A percentile compares a stretch with the other conserved stretches of the same genome.
Conservation (phyloP, 768 basidiomycete species). For the Leccinum obscurum region DNA sequence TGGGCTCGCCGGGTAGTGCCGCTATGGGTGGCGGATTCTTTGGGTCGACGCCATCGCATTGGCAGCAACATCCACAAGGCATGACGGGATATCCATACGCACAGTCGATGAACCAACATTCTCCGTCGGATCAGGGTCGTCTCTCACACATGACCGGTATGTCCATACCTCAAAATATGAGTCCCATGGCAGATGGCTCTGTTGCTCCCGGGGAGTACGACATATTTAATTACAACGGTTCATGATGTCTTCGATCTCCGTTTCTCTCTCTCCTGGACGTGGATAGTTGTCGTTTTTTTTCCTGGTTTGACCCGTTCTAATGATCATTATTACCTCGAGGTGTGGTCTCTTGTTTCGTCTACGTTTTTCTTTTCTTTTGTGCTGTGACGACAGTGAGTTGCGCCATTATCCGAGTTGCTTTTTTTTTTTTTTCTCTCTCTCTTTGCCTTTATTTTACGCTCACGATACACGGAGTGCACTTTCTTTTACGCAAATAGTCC, state of each 20-base stretch:
- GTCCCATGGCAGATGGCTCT: conserved; percentile 42
- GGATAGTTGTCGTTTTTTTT: conserved; percentile 18
- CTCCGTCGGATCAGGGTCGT: conserved; percentile 33
- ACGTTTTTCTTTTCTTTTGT: conserved; percentile 2
- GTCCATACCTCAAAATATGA: conserved; percentile 47
- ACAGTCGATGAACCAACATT: conserved; percentile 26
- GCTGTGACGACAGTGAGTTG: conserved; percentile 11
- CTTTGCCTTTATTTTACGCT: conserved; percentile 19
- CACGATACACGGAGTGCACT: conserved; percentile 12
- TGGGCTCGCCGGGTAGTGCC: conserved; percentile 40
- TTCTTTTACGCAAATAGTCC: conserved; percentile 21
- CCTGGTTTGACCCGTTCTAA: conserved; percentile 17
- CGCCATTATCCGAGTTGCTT: conserved; percentile 1
- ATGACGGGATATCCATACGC: conserved; percentile 33
- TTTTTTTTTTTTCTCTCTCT: background rate
- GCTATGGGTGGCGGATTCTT: conserved; percentile 25
- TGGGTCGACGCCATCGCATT: conserved; percentile 26
- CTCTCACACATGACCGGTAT: conserved; percentile 53
- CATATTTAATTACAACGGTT: conserved; percentile 58
- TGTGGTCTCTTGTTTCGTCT: conserved; percentile 21
- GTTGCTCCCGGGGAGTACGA: conserved; percentile 49
- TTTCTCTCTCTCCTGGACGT: conserved; percentile 13
- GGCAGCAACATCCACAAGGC: conserved; percentile 31
- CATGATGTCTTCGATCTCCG: conserved; percentile 28
- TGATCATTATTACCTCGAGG: conserved; percentile 30